Evolutionary conservation across 2,329 filamentous ascomycete genomes (phyloP), one percentile per base, ranked within the genome.

Genomic region (Botrytis deweyae): DNA sequence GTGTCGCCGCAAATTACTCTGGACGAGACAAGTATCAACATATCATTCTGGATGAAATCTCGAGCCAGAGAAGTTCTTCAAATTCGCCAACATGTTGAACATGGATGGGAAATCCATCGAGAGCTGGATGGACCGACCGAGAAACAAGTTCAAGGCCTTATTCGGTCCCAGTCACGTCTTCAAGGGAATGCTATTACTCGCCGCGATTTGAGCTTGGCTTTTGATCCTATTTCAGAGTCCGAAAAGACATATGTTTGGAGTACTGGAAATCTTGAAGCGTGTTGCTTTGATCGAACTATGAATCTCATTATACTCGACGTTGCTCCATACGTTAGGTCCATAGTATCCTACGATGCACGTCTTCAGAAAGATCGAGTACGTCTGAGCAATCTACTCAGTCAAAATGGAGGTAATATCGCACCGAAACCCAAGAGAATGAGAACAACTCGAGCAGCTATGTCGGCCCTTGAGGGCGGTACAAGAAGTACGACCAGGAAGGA

Each of bases 271-370:
- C 85, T 94, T 1, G 88, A 90, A 49, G 86, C 92, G 0, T 95
- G 93, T 0, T 89, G 92, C 0, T 94, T 97, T 77, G 94, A 97
- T 78, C 89, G 92, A 62, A 89, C 90, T 0, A 84, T 92, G 78
- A 81, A 82, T 0, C 85, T 91, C 33, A 89, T 97, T 46, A 87
- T 88, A 0, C 84, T 91, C 20, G 96, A 99, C 76, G 85, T 98
- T 2, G 95, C 94, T 0, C 96, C 97, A 0, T 98, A 93, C 81
- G 88, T 98, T n/a, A 92, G 97, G 18, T 87, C 88, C 55, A 98
- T 99, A 74, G 90, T 95, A 2, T 86, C 90, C 0, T 92, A 91
- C 80, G 95, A 98, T 78, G 84, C 89, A 33, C 86, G 86, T 1
- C 87, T 96, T 1, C 91, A 94, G 79, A 85, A 89, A 75, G 89